Evolutionary conservation across 2,329 filamentous ascomycete genomes (phyloP).

Genomic region (Phialemonium atrogriseum): DNA sequence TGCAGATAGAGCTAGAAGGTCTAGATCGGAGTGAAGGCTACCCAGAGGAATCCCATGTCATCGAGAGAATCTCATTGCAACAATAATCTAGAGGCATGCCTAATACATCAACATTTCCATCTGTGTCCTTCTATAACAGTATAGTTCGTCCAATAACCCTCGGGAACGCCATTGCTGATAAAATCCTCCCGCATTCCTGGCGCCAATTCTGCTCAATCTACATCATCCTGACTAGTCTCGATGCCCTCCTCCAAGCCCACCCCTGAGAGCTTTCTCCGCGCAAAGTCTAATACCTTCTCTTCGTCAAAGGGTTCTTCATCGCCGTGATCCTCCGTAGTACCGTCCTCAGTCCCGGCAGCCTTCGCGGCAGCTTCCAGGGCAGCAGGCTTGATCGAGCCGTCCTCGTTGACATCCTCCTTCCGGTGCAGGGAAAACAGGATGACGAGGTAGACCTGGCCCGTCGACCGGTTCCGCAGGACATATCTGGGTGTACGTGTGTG

Average conservation of each 20-base stretch:
- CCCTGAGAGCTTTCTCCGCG: conserved; percentile 25
- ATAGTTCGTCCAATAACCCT: too few relatives aligned
- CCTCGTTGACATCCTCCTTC: conserved; percentile 54
- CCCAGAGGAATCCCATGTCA: too few relatives aligned
- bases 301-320: conserved; percentile 22
- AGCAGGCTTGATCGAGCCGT: conserved; percentile 43
- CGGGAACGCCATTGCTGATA: too few relatives aligned
- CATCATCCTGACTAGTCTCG: conserved; percentile 30
- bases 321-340: conserved; percentile 13
- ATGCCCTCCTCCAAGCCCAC: conserved; percentile 11
- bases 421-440: conserved; percentile 72
- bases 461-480: conserved; percentile 73
- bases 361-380: conserved; percentile 19
- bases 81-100: too few relatives aligned
- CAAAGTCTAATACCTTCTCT: conserved; percentile 27
- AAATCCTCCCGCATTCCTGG: too few relatives aligned
- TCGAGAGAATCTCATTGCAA: too few relatives aligned
- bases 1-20: too few relatives aligned
- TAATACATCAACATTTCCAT: too few relatives aligned
- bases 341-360: conserved; percentile 19
- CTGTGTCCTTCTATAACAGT: too few relatives aligned
- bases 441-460: conserved; percentile 69
- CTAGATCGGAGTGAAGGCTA: too few relatives aligned
- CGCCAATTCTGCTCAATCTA: too few relatives aligned
- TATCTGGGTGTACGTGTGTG: conserved; percentile 75